Evolutionary conservation across 1,284 basidiomycete species (phyloP).

Genomic region (Ganoderma multipileum): DNA sequence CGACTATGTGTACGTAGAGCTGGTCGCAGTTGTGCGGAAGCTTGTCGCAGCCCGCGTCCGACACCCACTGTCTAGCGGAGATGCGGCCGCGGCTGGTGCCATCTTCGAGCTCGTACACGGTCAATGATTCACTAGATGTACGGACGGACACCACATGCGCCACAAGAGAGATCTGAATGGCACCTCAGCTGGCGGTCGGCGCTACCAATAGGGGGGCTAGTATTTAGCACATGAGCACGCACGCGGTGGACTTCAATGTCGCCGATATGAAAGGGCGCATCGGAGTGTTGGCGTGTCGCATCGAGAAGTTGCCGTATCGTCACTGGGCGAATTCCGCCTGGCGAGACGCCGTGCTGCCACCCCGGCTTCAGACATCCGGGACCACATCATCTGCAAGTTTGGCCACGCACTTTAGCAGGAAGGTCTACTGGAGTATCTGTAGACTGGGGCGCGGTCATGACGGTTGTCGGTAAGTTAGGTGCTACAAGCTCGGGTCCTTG

Average conservation of each 20-base stretch:
- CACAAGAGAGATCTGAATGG: constrained; percentile 52
- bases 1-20: constrained; percentile 37
- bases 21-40: constrained; percentile 8
- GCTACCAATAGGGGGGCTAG: constrained; percentile 41
- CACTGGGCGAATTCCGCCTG: constrained; percentile 50
- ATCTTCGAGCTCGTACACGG: constrained; percentile 42
- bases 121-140: constrained; percentile 41
- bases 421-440: background rate
- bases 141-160: constrained; percentile 55
- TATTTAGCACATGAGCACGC: constrained; percentile 5
- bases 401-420: background rate
- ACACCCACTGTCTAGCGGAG: constrained; percentile 26
- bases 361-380: background rate
- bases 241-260: constrained; percentile 49
- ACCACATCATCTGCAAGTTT: no score
- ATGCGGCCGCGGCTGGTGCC: constrained; percentile 42
- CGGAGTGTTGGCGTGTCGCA: constrained; percentile 56
- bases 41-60: background rate
- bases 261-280: constrained; percentile 64
- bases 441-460: background rate
- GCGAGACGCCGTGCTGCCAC: constrained; percentile 1
- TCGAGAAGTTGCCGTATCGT: constrained; percentile 65
- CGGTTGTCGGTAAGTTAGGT: background rate
- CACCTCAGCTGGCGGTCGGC: background rate
- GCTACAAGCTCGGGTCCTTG: background rate